phyloP scores from a whole-genome alignment of 2,329 filamentous ascomycete species.

The Trichoderma sp. region DNA sequence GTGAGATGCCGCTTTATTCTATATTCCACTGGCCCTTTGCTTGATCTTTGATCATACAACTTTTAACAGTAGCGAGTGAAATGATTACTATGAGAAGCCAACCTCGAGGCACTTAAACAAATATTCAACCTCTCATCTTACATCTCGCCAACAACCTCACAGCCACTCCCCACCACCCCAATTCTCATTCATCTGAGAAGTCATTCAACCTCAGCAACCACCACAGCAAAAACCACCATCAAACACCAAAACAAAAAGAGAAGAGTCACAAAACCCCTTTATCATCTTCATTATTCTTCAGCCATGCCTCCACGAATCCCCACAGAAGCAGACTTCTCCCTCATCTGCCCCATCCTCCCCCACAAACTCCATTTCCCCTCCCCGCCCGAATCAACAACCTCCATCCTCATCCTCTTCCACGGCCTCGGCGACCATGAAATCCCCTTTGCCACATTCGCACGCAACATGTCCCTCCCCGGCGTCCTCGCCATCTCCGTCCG shows the following conservation, averaged over 20 bases:
- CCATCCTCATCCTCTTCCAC: constrained; percentile 79
- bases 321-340: constrained; percentile 48
- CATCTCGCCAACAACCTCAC: background rate
- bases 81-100: background rate
- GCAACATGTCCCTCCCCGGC: constrained; percentile 69
- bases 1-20: background rate
- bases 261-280: background rate
- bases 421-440: constrained; percentile 74
- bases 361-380: constrained; percentile 49
- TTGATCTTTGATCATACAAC: background rate
- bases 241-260: background rate
- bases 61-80: background rate
- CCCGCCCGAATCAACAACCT: constrained; percentile 62
- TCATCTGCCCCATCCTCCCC: constrained; percentile 42
- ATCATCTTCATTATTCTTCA: background rate
- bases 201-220: background rate
- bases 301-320: constrained; percentile 51
- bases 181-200: background rate
- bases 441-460: constrained; percentile 68
- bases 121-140: background rate
- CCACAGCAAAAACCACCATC: background rate
- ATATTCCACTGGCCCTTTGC: background rate
- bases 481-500: constrained; percentile 73
- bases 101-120: background rate
- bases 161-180: background rate